Evolutionary conservation across 768 basidiomycete species (phyloP).

Genomic region (Punctularia strigosozonata): DNA sequence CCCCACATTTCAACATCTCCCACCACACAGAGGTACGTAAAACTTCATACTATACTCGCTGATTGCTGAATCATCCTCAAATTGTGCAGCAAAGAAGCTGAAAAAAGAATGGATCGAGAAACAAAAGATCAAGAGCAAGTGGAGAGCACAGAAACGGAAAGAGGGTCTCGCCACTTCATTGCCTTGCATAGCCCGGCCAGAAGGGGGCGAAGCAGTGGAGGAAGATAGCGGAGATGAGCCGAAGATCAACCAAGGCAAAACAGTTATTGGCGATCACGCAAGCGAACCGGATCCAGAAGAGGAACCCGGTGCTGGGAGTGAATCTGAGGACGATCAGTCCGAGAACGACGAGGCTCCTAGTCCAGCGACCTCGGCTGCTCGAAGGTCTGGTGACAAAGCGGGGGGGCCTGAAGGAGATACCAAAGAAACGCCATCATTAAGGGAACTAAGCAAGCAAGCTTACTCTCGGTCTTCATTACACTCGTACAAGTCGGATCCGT

Average conservation of each 20-base stretch:
- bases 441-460: slow-evolving; percentile 50
- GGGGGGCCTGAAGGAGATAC: slow-evolving; percentile 5
- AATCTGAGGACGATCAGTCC: no score
- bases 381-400: no score
- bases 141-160: slow-evolving; percentile 59
- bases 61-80: neutral
- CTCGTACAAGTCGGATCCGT: slow-evolving; percentile 39
- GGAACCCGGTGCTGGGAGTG: no score
- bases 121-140: slow-evolving; percentile 67
- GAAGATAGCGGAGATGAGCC: slow-evolving; percentile 1
- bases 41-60: neutral
- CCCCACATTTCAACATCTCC: slow-evolving; percentile 61
- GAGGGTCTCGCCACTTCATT: slow-evolving; percentile 20
- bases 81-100: slow-evolving; percentile 55
- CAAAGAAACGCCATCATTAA: slow-evolving; percentile 27
- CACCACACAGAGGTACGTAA: slow-evolving; percentile 44
- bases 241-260: neutral
- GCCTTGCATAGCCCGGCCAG: slow-evolving; percentile 5
- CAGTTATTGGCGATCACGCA: no score
- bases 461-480: slow-evolving; percentile 50
- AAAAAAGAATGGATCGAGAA: slow-evolving; percentile 74
- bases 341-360: no score
- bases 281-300: no score
- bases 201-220: slow-evolving; percentile 2
- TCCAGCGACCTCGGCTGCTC: no score